A percentile compares a stretch with the other conserved stretches of the same genome.
These are phyloP conservation scores for Aspergillus jensenii DNA, from an alignment of 2,329 filamentous ascomycete species.

Conservation along the genomic window DNA sequence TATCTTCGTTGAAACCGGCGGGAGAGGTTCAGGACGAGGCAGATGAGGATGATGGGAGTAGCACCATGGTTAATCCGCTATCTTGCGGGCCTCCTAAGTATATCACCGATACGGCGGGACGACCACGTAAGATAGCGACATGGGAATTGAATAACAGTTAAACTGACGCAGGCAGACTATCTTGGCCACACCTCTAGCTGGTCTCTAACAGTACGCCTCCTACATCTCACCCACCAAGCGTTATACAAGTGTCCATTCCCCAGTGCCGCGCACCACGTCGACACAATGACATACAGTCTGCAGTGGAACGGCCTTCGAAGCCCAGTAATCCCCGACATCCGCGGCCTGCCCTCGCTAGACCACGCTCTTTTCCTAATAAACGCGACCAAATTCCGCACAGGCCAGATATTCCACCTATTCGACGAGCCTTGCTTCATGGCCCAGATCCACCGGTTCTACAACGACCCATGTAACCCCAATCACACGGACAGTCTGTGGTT, in stretches of 20 bases:
- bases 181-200: conserved; percentile 8
- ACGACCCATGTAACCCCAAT: neutral
- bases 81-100: conserved; percentile 4
- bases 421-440: conserved; percentile 5
- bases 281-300: conserved; percentile 1
- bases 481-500: neutral
- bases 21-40: neutral
- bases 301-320: conserved; percentile 1
- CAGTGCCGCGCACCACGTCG: neutral
- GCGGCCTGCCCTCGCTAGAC: neutral
- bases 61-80: conserved; percentile 5
- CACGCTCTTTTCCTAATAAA: conserved; percentile 5
- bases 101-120: conserved; percentile 1
- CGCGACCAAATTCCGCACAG: conserved; percentile 5
- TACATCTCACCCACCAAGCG: conserved; percentile 4
- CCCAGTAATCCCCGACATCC: neutral
- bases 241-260: conserved; percentile 6
- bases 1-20: neutral
- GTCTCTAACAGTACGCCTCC: conserved; percentile 5
- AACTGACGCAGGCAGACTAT: neutral
- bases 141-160: no score
- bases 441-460: conserved; percentile 5
- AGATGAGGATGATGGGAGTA: neutral
- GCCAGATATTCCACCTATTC: conserved; percentile 7
- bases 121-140: neutral